Base-by-base conservation (phyloP, 192 early-diverging fungal genomes). In the Geranomyces variabilis region DNA sequence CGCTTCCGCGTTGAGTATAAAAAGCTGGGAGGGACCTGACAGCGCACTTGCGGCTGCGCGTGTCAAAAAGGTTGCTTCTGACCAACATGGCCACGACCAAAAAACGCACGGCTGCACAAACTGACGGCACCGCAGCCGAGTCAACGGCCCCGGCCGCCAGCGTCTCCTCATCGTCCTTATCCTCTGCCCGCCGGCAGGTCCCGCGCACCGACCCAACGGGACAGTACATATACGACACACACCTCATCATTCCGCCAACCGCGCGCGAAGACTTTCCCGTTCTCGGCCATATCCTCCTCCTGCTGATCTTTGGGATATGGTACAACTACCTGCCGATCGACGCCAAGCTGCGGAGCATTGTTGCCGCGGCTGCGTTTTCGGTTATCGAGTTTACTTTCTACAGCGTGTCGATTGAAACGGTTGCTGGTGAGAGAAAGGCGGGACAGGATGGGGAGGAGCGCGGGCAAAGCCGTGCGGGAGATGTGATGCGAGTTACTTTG, bases 221-320 rank as follows among this genome's bases (percentile, higher is more conserved):
- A 30, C 15, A 64, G 28, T 64, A 64, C 63, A 64, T 64, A 30
- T 64, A 64, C 63, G 63, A 64, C 63, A 64, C 63, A 1, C 63
- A 64, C 63, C 63, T 64, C n/a, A 45, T 64, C 63, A 46, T 64
- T 36, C 63, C 63, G 3, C 2, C 3, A 3, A 64, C 63, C 63
- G 63, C 63, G 5, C 63, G 63, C 43, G 63, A 64, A 24, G 3
- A 4, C 17, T 64, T 15, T 5, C 63, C 63, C 5, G 9, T 46
- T 5, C 63, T 64, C 34, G 63, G 63, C 15, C 41, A 64, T 36
- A 14, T 36, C 14, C 63, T 64, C 41, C 14, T 46, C 6, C 17
- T 64, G 17, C 34, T 29, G 5, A 31, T 64, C n/a, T 30, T 5
- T 19, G 15, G 2, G 8, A 13, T 36, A n/a, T 64, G 63, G 63